A percentile compares a stretch with the other conserved stretches of the same genome.
Conservation (phyloP, 2,329 filamentous ascomycete genomes). For the Fusarium dlaminii region DNA sequence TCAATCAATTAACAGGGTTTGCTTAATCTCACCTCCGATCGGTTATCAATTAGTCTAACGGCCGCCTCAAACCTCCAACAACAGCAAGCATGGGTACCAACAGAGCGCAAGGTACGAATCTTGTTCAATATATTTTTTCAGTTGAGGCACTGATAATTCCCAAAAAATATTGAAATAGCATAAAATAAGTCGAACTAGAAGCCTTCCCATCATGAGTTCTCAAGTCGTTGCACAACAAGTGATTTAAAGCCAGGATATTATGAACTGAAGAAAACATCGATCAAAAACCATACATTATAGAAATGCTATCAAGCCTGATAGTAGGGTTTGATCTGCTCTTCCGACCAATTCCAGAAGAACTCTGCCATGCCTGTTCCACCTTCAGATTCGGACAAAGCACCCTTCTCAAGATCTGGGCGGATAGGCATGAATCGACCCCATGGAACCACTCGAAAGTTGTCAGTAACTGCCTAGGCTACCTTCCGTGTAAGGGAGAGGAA, state of each 20-base stretch:
- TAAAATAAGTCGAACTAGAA: no score
- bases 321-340: slow-evolving; percentile 49
- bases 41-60: neutral
- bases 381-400: slow-evolving; percentile 47
- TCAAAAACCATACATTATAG: neutral
- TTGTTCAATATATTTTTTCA: neutral
- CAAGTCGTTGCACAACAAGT: neutral
- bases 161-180: neutral
- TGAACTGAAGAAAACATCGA: neutral
- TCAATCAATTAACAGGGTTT: neutral
- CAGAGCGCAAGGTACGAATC: neutral
- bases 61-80: neutral
- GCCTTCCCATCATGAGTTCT: neutral
- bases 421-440: slow-evolving; percentile 50
- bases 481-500: neutral
- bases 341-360: slow-evolving; percentile 55
- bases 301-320: neutral
- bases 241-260: neutral
- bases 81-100: neutral
- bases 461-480: neutral
- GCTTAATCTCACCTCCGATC: neutral
- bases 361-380: slow-evolving; percentile 50
- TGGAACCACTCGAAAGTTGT: slow-evolving; percentile 38
- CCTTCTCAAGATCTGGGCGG: slow-evolving; percentile 46
- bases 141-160: neutral